A percentile compares a stretch with the other conserved stretches of the same genome.
Conservation (phyloP, 2,329 filamentous ascomycete genomes). For the Alternaria brassicicola region DNA sequence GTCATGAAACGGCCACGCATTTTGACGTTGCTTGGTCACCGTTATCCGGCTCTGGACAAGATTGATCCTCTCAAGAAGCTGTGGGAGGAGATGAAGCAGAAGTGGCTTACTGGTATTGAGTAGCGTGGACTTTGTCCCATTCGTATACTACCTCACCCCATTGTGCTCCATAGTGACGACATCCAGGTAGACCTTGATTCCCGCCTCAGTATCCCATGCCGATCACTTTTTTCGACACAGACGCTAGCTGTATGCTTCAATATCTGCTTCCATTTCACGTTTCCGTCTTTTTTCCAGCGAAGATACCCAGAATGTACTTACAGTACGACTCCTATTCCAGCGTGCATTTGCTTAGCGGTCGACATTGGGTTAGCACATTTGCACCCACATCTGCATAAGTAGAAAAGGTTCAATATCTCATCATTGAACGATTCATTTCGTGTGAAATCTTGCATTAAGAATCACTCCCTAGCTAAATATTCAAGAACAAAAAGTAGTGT, state of each 20-base stretch:
- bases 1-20: too few relatives aligned
- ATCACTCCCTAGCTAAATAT: not conserved
- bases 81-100: too few relatives aligned
- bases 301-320: not conserved
- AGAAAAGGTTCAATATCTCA: not conserved
- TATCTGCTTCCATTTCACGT: too few relatives aligned
- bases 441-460: conserved; percentile 4
- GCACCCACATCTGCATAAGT: not conserved
- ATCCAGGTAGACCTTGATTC: not conserved
- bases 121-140: too few relatives aligned
- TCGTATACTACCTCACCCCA: too few relatives aligned
- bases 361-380: not conserved
- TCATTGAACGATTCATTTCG: not conserved
- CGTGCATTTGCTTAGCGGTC: not conserved
- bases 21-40: too few relatives aligned
- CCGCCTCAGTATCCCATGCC: not conserved
- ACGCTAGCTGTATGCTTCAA: not conserved
- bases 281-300: not conserved
- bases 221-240: too few relatives aligned
- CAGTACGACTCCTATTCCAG: not conserved
- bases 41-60: too few relatives aligned
- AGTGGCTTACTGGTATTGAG: too few relatives aligned
- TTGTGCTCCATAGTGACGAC: too few relatives aligned
- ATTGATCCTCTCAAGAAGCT: too few relatives aligned
- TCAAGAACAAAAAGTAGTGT: not conserved